phyloP scores from a whole-genome alignment of 2,329 filamentous ascomycete genomes.

The Diplodia seriata region DNA sequence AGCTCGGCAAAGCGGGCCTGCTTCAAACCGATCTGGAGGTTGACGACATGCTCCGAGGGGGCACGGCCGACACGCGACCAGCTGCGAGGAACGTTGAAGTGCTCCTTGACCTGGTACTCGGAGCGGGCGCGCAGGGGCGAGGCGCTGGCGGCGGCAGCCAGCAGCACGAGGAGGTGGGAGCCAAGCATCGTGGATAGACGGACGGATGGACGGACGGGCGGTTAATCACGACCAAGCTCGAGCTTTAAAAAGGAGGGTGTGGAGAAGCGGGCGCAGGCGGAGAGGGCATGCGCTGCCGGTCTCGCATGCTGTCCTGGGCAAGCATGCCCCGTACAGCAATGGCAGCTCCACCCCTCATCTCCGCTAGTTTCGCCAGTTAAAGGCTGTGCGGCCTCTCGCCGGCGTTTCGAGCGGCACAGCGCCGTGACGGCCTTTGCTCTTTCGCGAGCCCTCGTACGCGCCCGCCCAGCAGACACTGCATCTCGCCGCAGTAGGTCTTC shows the following conservation, averaged over 20 bases:
- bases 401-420: neutral
- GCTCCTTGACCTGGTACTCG: slow-evolving; percentile 63
- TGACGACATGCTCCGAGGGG: slow-evolving; percentile 57
- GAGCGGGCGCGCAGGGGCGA: slow-evolving; percentile 42
- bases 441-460: slow-evolving; percentile 11
- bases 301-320: neutral
- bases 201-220: neutral
- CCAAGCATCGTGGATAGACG: slow-evolving; percentile 24
- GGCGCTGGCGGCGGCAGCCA: slow-evolving; percentile 11
- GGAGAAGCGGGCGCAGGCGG: neutral
- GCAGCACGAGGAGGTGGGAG: slow-evolving; percentile 21
- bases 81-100: slow-evolving; percentile 58
- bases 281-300: neutral
- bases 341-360: slow-evolving; percentile 9
- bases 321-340: neutral
- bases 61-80: slow-evolving; percentile 60
- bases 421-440: slow-evolving; percentile 9
- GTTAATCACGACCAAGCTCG: neutral
- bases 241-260: neutral
- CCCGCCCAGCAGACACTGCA: neutral
- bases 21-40: slow-evolving; percentile 65
- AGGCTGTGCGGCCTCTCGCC: neutral
- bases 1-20: slow-evolving; percentile 63
- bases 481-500: too few species aligned
- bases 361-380: neutral